Conservation (phyloP, 306 rosid species). For the Oemleria cerasiformis region DNA sequence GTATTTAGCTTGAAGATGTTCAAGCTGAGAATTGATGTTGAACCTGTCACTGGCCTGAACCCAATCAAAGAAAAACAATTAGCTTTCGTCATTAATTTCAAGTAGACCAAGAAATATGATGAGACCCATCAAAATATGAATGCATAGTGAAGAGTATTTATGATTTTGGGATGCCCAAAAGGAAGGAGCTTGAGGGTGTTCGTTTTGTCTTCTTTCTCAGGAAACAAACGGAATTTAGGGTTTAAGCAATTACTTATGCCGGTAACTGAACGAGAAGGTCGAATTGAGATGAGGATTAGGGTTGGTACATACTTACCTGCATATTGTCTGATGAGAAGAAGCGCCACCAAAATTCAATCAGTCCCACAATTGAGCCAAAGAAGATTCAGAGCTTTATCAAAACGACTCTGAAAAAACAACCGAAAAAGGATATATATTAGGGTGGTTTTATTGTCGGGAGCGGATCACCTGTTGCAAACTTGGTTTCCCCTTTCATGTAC, state of each 20-base stretch:
- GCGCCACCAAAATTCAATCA: not conserved
- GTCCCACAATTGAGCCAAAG: not conserved
- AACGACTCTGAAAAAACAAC: not conserved
- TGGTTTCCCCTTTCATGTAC: too few relatives aligned
- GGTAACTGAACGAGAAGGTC: not conserved
- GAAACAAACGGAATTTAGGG: not conserved
- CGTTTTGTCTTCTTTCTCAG: not conserved
- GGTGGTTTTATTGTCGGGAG: too few relatives aligned
- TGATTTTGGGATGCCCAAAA: not conserved
- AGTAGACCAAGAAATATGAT: not conserved
- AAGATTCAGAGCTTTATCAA: not conserved
- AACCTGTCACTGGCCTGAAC: constrained; percentile 92
- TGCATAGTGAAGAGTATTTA: not conserved
- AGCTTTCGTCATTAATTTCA: not conserved
- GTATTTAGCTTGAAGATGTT: constrained; percentile 92
- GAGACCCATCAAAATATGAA: not conserved
- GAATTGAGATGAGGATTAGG: not conserved
- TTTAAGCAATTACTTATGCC: not conserved
- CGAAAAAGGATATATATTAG: too few relatives aligned
- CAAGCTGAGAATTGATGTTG: constrained; percentile 94
- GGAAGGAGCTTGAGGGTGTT: not conserved
- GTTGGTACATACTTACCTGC: constrained; percentile 25
- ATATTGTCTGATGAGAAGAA: constrained; percentile 18
- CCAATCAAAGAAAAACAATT: not conserved
- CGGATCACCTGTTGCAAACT: too few relatives aligned